These are phyloP conservation scores for Lecanoromycetidae sp. DNA, from an alignment of 2,329 filamentous ascomycete genomes.

Conservation along the genomic window DNA sequence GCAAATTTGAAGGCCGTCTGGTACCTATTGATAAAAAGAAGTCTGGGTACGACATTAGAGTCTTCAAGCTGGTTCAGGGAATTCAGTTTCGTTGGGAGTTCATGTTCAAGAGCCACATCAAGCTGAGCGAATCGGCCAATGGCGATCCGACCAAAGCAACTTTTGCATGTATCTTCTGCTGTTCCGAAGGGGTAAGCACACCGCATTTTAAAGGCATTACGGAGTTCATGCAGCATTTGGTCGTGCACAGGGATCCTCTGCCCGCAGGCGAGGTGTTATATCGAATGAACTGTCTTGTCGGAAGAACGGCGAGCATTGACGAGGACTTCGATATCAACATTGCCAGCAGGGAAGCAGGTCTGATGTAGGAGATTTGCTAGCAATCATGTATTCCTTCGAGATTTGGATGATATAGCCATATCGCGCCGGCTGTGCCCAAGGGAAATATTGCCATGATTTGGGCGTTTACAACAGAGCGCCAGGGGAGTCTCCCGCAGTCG, in stretches of 20 bases:
- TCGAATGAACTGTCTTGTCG: conserved; percentile 33
- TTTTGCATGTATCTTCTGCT: conserved; percentile 39
- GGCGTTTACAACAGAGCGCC: neutral
- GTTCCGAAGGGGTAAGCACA: conserved; percentile 26
- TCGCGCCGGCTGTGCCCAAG: neutral
- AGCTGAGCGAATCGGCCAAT: conserved; percentile 23
- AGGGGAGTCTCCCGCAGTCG: neutral
- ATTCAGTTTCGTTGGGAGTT: conserved; percentile 37
- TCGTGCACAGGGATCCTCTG: conserved; percentile 25
- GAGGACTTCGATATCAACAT: conserved; percentile 40
- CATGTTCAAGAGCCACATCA: conserved; percentile 36
- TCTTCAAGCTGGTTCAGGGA: conserved; percentile 24
- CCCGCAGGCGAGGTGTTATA: conserved; percentile 29
- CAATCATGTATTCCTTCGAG: too few species aligned
- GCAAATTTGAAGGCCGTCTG: conserved; percentile 32
- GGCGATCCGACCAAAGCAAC: conserved; percentile 16
- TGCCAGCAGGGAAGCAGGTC: conserved; percentile 6
- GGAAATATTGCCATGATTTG: neutral
- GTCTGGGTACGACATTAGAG: conserved; percentile 23
- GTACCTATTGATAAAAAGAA: conserved; percentile 17
- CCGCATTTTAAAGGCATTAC: conserved; percentile 31
- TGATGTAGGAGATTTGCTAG: neutral
- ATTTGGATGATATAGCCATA: too few species aligned
- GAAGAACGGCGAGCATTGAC: conserved; percentile 27
- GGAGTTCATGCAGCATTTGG: conserved; percentile 35